Percentiles rank a stretch among this genome's conserved stretches.
These are phyloP conservation scores for Rhodosporidiobolus sp. DNA, from an alignment of 768 basidiomycete genomes.

Conservation along the genomic window DNA sequence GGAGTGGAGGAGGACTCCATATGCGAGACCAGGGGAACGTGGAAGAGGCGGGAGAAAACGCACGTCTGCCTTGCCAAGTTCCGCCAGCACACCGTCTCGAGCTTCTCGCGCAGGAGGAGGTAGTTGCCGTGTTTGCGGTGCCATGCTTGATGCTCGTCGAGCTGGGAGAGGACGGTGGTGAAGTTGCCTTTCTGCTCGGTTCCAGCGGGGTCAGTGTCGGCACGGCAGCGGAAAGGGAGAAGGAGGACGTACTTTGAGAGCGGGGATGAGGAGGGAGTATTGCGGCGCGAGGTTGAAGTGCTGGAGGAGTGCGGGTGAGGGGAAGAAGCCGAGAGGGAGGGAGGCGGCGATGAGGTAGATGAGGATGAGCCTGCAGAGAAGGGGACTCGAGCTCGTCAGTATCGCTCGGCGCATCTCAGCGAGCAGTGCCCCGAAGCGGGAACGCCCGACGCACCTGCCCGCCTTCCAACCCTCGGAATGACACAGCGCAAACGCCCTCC, in stretches of 20 bases:
- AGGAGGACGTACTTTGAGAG: conserved; percentile 26
- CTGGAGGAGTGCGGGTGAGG: conserved; percentile 15
- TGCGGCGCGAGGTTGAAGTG: conserved; percentile 33
- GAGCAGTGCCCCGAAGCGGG: not conserved
- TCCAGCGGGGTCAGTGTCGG: too few relatives aligned
- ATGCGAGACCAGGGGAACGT: not conserved
- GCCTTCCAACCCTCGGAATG: conserved; percentile 7
- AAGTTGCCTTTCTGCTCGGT: conserved; percentile 38
- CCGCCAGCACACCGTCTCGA: conserved; percentile 44
- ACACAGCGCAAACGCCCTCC: conserved; percentile 34
- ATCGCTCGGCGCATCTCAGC: too few relatives aligned
- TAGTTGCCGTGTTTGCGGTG: conserved; percentile 39
- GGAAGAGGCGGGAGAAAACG: not conserved
- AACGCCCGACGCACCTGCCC: conserved; percentile 29
- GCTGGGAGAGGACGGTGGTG: not conserved
- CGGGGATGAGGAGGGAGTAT: conserved; percentile 23
- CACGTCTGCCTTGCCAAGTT: conserved; percentile 48
- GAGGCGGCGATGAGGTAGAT: conserved; percentile 40
- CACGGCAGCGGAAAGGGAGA: not conserved
- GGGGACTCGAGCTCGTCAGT: too few relatives aligned
- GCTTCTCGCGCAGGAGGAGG: conserved; percentile 43
- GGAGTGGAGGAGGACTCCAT: not conserved
- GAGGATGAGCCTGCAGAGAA: conserved; percentile 37
- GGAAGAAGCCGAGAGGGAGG: conserved; percentile 40
- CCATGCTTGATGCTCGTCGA: conserved; percentile 25